phyloP scores from a whole-genome alignment of 208 protist genomes.

The Giardia duodenalis region DNA sequence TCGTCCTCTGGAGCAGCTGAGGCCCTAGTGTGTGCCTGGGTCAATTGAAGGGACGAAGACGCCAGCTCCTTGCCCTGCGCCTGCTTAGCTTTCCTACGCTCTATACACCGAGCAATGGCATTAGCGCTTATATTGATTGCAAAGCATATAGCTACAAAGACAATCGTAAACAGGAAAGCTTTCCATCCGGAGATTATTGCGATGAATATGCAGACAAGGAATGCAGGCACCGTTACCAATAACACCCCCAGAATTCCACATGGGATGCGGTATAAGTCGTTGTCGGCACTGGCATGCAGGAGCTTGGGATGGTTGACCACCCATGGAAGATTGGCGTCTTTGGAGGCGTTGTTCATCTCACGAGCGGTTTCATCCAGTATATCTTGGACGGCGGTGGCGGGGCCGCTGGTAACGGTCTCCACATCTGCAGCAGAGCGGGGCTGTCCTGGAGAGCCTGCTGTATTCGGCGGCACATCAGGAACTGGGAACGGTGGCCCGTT shows the following conservation, averaged over 20 bases:
- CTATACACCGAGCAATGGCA: background rate
- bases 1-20: too few relatives aligned
- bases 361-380: too few relatives aligned
- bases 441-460: too few relatives aligned
- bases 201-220: background rate
- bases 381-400: too few relatives aligned
- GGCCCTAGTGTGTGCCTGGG: too few relatives aligned
- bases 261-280: background rate
- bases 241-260: background rate
- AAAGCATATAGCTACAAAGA: conserved; percentile 2
- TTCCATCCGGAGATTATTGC: background rate
- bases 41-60: too few relatives aligned
- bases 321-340: too few relatives aligned
- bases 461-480: too few relatives aligned
- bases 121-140: background rate
- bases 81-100: background rate
- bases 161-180: background rate
- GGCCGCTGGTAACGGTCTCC: background rate
- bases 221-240: background rate
- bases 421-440: background rate
- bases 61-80: background rate
- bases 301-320: too few relatives aligned
- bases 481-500: too few relatives aligned
- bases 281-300: too few relatives aligned
- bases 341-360: too few relatives aligned